Base-by-base conservation (phyloP, 192 early-diverging fungal genomes). In the Gamsiella multidivaricata region DNA sequence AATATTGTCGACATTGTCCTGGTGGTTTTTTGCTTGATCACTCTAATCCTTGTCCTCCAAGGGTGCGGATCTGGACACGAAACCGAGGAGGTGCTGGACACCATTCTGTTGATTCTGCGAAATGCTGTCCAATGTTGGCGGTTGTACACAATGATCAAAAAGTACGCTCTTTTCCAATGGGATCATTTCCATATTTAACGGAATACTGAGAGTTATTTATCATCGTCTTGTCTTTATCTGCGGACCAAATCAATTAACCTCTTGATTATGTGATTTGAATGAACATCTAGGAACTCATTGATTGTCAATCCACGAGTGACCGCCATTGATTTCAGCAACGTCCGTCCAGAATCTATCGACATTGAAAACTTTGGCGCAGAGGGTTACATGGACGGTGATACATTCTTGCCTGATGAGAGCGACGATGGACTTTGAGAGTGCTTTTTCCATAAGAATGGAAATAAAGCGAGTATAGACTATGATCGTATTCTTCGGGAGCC, bases 1-100 rank as follows among this genome's bases (percentile, higher is more conserved):
- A 94, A 94, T 72, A 81, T 89, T 54, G 81, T 92, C 43, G 93
- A 94, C 59, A 86, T 91, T 26, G 51, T 92, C 7, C 71, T 94
- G 8, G 91, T 93, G 0, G 25, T 85, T 2, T 80, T 94, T 31
- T 94, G 93, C 70, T 80, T 83, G 8, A 82, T 91, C 25, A 93
- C 91, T 1, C 59, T 94, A 28, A 80, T 92, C 8, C 71, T 94
- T 9, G 78, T 94, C 23, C 25, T 79, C 14, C 81, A 88, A 17
- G 91, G 91, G 5, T 94, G 91, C 66, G 90, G 91, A 22, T 82
- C 81, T 0, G 80, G 84, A 11, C 85, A 89, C 28, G 85, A 84
- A 53, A 82, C 82, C 4, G 93, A 94, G 68, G 89, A 91, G 52
- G 78, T 93, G 26, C 64, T 94, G 34, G 92, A 93, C 58, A 91